Evolutionary conservation across 768 basidiomycete genomes (phyloP), one percentile per base, ranked within the genome.

Genomic region (Coprinopsis strossmayeri): DNA sequence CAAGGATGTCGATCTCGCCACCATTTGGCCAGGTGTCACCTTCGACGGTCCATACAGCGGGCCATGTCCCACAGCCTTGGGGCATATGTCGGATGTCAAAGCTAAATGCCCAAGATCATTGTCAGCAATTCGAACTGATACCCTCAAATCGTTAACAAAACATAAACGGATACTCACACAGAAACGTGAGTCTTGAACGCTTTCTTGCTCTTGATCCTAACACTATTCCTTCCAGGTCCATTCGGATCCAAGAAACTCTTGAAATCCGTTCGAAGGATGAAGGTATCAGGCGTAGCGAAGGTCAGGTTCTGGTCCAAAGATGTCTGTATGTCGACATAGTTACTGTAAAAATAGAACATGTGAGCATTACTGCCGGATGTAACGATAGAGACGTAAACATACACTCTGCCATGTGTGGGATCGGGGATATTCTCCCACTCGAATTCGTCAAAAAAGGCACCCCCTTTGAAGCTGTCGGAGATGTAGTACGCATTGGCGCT

Each of bases 381-480:
- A 20, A 12, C 21, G 39, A 2, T 45, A 42, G 18, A 23, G 44
- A 5, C 12, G 1, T 2, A 58, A n/a, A n/a, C 74, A 51, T 63
- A 83, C 81, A 84, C 82, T 57, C 80, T 65, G 15, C 82, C 82
- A 39, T 78, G 67, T 2, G 80, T 83, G 1, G 82, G 81, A 56
- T 83, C 82, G 0, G 69, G 48, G 27, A 76, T 73, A 3, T 66
- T 66, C 54, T 77, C 63, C 59, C 73, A 77, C 27, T 60, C 56
- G 61, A 84, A 83, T 34, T 67, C 61, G 12, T 62, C 60, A 50
- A 76, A 70, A 58, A 83, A 82, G 3, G 58, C 65, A 42, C 55
- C 48, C n/a, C 76, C 71, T 12, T 69, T 53, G 54, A 77, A 69
- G 34, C 65, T 71, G 43, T 71, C 74, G 12, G 67, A 55, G 46